Evolutionary conservation across 2,329 filamentous ascomycete species (phyloP).

Genomic region (Thyridium curvatum): DNA sequence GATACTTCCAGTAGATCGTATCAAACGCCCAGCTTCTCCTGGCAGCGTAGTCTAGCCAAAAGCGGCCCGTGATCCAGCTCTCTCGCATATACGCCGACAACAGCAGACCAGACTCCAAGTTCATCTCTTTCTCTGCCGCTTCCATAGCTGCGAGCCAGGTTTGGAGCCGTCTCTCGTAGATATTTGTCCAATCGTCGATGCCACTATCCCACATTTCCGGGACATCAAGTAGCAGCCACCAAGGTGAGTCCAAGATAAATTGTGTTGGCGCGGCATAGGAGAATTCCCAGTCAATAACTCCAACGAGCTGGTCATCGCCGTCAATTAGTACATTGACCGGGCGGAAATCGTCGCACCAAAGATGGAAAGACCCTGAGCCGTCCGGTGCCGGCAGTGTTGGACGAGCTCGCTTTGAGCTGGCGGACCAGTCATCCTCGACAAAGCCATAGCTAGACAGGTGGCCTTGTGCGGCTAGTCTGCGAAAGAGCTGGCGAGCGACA

Average conservation of each 20-base stretch:
- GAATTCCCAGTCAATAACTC: conserved; percentile 34
- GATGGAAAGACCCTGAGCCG: conserved; percentile 9
- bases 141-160: conserved; percentile 25
- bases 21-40: conserved; percentile 20
- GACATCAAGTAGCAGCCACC: conserved; percentile 25
- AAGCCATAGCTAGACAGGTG: conserved; percentile 19
- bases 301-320: conserved; percentile 16
- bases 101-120: neutral
- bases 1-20: conserved; percentile 16
- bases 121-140: neutral
- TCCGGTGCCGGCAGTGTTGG: too few relatives aligned
- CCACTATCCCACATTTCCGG: conserved; percentile 25
- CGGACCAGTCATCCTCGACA: too few relatives aligned
- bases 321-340: conserved; percentile 21
- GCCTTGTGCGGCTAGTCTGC: conserved; percentile 20
- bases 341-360: conserved; percentile 26
- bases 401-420: too few relatives aligned
- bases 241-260: conserved; percentile 23
- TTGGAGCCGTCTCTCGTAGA: conserved; percentile 22
- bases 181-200: conserved; percentile 19
- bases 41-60: conserved; percentile 16
- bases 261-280: conserved; percentile 21
- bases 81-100: conserved; percentile 15
- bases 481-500: conserved; percentile 32
- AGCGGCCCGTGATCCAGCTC: conserved; percentile 16